Evolutionary conservation across 495 filamentous ascomycete species (phyloP), one percentile per base, ranked within the genome.

Genomic region (Cladorrhinum samala): DNA sequence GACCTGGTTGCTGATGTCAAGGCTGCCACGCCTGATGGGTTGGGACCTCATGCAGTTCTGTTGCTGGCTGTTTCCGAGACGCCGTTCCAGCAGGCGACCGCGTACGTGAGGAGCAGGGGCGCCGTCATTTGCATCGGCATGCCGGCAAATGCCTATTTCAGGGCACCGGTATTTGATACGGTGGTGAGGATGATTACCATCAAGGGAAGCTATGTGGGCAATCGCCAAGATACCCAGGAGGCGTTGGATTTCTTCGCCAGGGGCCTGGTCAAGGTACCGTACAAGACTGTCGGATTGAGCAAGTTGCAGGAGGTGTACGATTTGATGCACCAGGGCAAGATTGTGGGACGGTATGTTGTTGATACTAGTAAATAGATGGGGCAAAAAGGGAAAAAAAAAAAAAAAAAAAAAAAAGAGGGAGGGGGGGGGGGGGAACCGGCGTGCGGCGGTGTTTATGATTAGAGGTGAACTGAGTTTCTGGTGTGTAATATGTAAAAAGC

Each of bases 181-280:
- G 91, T 96, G 21, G 78, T 91, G 57, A 65, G 74, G 53, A 95
- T 95, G 89, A 85, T 96, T 70, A 85, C 71, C 57, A 96, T 97
- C 78, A 90, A 88, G 76, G 91, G 91, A 40, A 87, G 82, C 57
- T 96, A 96, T 63, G 91, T 96, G 54, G 91, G 91, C 39, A 95
- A 92, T 69, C 81, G 88, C 41, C 82, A 87, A 66, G 92, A 97
- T 62, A 86, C 79, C 0, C 75, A 81, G 13, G 91, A 96, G 68
- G 91, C 91, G 7, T 70, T 96, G 41, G 91, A 95, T 59, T 96
- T 96, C 77, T 95, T 83, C 73, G 67, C 78, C 24, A 76, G 88
- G 14, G 91, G 91, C 2, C 65, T 93, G 56, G 88, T 96, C 78
- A 84, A 88, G 53, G 84, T 84, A 1, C 92, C 91, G 0, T 92